These are phyloP conservation scores for Ganoderma multipileum DNA, from an alignment of 1,284 basidiomycete species.

Conservation along the genomic window DNA sequence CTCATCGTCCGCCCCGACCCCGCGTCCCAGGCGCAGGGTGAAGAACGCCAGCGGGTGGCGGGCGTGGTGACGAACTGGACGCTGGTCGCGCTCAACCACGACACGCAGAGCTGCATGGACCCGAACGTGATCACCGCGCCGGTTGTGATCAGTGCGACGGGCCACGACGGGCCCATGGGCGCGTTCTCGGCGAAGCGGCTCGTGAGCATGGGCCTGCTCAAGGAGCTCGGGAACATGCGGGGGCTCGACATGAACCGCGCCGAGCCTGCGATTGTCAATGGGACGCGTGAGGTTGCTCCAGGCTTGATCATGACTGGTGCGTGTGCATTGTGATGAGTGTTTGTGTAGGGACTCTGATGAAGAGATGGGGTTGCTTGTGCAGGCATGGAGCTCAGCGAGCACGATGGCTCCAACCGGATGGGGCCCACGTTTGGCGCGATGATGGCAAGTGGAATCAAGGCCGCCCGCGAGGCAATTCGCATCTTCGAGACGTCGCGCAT, in stretches of 20 bases:
- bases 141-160: constrained; percentile 70
- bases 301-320: constrained; percentile 79
- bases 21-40: constrained; percentile 40
- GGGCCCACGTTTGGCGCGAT: constrained; percentile 86
- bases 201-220: constrained; percentile 77
- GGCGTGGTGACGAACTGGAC: constrained; percentile 91
- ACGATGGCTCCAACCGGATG: constrained; percentile 81
- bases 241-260: constrained; percentile 82
- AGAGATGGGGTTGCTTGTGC: neutral
- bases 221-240: constrained; percentile 85
- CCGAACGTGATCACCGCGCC: constrained; percentile 86
- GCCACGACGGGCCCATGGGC: constrained; percentile 87
- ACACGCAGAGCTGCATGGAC: constrained; percentile 88
- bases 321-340: constrained; percentile 29
- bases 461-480: constrained; percentile 76
- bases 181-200: constrained; percentile 87
- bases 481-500: constrained; percentile 66
- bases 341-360: neutral
- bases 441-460: constrained; percentile 83
- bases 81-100: constrained; percentile 82
- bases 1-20: constrained; percentile 73
- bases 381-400: constrained; percentile 88
- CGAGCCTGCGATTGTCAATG: constrained; percentile 79
- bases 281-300: constrained; percentile 81
- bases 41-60: constrained; percentile 64